Percentiles rank a stretch among this genome's conserved stretches.
Conservation (phyloP, 148 eudicot genomes). For the Tetragonia tetragonoides region DNA sequence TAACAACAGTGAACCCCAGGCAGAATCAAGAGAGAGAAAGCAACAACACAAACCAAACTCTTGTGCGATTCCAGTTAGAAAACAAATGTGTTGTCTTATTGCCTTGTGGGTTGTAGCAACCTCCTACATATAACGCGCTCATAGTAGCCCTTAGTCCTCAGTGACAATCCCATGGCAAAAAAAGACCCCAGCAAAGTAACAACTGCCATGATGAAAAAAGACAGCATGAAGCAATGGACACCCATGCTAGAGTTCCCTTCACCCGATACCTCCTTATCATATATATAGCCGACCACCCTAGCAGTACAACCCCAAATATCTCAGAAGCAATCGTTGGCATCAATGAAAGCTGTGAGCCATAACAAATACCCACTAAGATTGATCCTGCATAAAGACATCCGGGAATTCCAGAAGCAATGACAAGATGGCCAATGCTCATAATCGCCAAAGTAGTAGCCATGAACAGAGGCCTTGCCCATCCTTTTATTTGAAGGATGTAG, state of each 20-base stretch:
- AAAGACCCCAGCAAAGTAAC: constrained; percentile 51
- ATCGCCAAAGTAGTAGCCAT: constrained; percentile 52
- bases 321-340: constrained; percentile 80
- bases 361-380: constrained; percentile 58
- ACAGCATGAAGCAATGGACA: constrained; percentile 50
- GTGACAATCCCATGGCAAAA: constrained; percentile 40
- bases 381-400: constrained; percentile 62
- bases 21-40: neutral
- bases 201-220: constrained; percentile 61
- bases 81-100: neutral
- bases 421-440: constrained; percentile 54
- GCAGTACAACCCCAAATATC: constrained; percentile 63
- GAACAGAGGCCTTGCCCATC: constrained; percentile 64
- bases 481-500: constrained; percentile 43
- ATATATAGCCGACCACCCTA: constrained; percentile 58
- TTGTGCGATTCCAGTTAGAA: too few species aligned
- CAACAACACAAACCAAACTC: neutral
- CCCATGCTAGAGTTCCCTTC: constrained; percentile 46
- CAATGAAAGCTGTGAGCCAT: constrained; percentile 72
- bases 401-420: constrained; percentile 64
- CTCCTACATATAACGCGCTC: constrained; percentile 33
- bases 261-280: constrained; percentile 51
- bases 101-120: constrained; percentile 19
- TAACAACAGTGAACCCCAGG: neutral
- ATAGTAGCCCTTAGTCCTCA: constrained; percentile 53